Evolutionary conservation across 257 asterid species (phyloP).

Genomic region (Capsicum pubescens): DNA sequence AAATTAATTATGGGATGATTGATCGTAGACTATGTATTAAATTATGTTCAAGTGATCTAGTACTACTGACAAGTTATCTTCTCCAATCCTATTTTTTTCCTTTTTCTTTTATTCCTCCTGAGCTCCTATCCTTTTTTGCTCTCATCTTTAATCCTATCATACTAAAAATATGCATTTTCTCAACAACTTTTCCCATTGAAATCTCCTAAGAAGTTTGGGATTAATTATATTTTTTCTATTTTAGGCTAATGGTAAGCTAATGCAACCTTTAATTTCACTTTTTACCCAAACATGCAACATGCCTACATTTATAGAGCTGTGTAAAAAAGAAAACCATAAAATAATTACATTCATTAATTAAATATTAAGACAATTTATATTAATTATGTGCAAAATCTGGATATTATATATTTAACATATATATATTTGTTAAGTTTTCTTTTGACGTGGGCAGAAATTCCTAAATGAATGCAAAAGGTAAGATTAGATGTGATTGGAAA

Average conservation of each 20-base stretch:
- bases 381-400: too few species aligned
- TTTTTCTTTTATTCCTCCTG: too few species aligned
- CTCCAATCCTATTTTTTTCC: too few species aligned
- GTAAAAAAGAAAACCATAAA: background rate
- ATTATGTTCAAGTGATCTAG: background rate
- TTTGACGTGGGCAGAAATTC: background rate
- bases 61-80: background rate
- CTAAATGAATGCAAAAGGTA: background rate
- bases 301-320: background rate
- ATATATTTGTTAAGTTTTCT: background rate
- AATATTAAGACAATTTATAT: too few species aligned
- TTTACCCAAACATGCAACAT: background rate
- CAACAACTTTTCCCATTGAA: background rate
- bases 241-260: background rate
- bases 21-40: background rate
- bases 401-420: too few species aligned
- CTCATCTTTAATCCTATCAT: background rate
- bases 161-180: background rate
- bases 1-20: background rate
- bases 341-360: too few species aligned
- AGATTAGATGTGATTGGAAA: background rate
- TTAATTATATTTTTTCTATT: background rate
- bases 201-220: background rate
- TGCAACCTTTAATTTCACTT: background rate
- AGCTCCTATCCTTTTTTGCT: too few species aligned